These are phyloP conservation scores for Colletotrichum noveboracense DNA, from an alignment of 2,329 filamentous ascomycete species.

Conservation along the genomic window DNA sequence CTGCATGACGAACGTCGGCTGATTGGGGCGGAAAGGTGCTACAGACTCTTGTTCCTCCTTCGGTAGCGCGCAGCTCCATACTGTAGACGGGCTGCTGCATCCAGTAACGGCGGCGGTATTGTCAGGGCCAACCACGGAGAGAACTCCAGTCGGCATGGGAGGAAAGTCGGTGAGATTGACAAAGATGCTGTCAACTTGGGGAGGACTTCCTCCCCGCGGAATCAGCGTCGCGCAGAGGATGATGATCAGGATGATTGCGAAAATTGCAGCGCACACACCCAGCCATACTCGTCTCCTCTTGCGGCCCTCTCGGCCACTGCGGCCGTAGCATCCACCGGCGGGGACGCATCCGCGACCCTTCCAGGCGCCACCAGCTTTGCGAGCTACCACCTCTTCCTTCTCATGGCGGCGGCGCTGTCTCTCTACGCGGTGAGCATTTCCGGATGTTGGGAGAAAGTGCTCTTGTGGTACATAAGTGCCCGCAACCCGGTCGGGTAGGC, in stretches of 20 bases:
- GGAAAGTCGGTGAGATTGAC: slow-evolving; percentile 87
- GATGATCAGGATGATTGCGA: slow-evolving; percentile 60
- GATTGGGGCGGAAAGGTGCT: slow-evolving; percentile 66
- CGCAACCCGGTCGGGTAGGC: slow-evolving; percentile 47
- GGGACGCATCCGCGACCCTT: slow-evolving; percentile 69
- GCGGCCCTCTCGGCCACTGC: slow-evolving; percentile 66
- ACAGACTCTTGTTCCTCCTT: slow-evolving; percentile 75
- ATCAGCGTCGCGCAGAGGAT: slow-evolving; percentile 64
- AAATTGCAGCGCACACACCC: slow-evolving; percentile 52
- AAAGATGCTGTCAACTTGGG: slow-evolving; percentile 60
- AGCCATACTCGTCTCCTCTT: slow-evolving; percentile 67
- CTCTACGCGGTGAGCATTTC: slow-evolving; percentile 50
- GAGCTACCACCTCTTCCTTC: slow-evolving; percentile 68
- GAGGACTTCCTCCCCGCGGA: slow-evolving; percentile 31
- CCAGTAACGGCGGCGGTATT: slow-evolving; percentile 66
- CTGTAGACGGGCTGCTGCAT: slow-evolving; percentile 73
- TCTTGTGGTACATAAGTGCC: slow-evolving; percentile 52
- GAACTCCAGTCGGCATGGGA: slow-evolving; percentile 82
- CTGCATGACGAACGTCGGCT: slow-evolving; percentile 81
- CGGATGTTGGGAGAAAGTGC: slow-evolving; percentile 46
- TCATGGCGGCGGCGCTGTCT: slow-evolving; percentile 62
- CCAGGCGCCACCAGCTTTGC: slow-evolving; percentile 66
- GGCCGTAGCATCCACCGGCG: slow-evolving; percentile 68
- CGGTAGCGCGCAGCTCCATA: slow-evolving; percentile 88
- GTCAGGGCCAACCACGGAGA: slow-evolving; percentile 78